Conservation (phyloP, 2,329 filamentous ascomycete genomes). For the Talaromyces sp. region DNA sequence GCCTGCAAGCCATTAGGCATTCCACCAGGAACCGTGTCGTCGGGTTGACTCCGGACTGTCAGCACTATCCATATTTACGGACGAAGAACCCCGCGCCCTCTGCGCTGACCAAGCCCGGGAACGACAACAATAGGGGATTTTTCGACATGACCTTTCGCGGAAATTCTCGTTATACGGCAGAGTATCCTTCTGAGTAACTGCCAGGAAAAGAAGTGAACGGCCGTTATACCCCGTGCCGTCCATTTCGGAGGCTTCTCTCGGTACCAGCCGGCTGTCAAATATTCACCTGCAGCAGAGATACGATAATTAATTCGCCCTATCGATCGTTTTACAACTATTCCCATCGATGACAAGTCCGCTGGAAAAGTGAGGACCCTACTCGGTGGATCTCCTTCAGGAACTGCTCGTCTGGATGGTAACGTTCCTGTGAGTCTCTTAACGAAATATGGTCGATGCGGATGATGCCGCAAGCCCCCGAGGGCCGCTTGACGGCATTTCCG, state of each 20-base stretch:
- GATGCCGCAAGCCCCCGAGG: background rate
- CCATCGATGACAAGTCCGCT: background rate
- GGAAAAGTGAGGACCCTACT: background rate
- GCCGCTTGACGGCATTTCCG: conserved; percentile 7
- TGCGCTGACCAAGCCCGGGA: background rate
- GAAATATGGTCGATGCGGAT: background rate
- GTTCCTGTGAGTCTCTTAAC: background rate
- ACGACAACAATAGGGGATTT: background rate
- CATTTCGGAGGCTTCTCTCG: background rate
- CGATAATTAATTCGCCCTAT: background rate
- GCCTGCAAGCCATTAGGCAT: background rate
- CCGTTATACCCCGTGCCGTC: background rate
- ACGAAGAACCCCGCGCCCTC: background rate
- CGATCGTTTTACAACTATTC: background rate
- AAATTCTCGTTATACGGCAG: background rate
- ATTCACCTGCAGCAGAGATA: background rate
- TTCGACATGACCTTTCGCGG: background rate
- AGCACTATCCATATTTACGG: background rate
- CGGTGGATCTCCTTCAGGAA: background rate
- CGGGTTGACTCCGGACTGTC: background rate
- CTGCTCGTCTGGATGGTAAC: background rate
- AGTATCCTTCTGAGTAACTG: background rate
- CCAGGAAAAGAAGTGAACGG: background rate
- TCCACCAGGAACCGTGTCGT: background rate
- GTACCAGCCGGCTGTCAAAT: background rate